Evolutionary conservation across 2,329 filamentous ascomycete species (phyloP), one percentile per base, ranked within the genome.

Genomic region (Bretziella fagacearum): DNA sequence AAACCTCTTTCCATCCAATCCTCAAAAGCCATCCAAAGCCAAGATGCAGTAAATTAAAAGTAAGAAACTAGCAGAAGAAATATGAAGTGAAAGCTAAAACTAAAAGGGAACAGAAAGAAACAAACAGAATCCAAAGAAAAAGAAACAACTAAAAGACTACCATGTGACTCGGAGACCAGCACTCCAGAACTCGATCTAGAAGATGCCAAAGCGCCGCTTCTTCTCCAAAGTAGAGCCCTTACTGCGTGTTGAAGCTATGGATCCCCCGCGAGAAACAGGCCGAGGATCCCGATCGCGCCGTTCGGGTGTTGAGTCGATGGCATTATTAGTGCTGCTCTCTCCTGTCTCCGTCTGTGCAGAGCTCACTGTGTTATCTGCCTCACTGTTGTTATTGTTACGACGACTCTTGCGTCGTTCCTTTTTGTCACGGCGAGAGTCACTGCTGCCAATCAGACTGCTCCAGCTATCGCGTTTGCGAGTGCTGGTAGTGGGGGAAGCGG

Each of bases 201-300:
- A 50, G 32, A 47, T 23, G n/a, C 44, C 41, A 29, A 49, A 49
- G 18, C 33, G 42, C 20, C 37, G 27, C 22, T 41, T 49, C n/a
- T 17, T 11, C 27, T 18, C 25, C n/a, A 33, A 6, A 17, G 30
- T 33, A 11, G 37, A 30, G 11, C 35, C 35, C 35, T 17, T 18
- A 20, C 27, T 49, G n/a, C n/a, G n/a, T 26, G 39, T 25, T 15
- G 45, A 47, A 15, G 17, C 27, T 13, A 35, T 25, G 10, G 45
- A 47, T 18, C 27, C 20, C 15, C 35, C 25, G 17, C 36, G 35
- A 15, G 35, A 33, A n/a, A 26, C 20, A 6, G 39, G 39, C 6
- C 39, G 18, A 8, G 11, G 20, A 42, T 25, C 39, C 17, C 17
- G 20, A 42, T 17, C 20, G 33, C 18, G 27, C 20, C 4, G 13